These are phyloP conservation scores for Saccharomycopsis hybrid DNA, from an alignment of 1,139 yeast species.

Conservation along the genomic window DNA sequence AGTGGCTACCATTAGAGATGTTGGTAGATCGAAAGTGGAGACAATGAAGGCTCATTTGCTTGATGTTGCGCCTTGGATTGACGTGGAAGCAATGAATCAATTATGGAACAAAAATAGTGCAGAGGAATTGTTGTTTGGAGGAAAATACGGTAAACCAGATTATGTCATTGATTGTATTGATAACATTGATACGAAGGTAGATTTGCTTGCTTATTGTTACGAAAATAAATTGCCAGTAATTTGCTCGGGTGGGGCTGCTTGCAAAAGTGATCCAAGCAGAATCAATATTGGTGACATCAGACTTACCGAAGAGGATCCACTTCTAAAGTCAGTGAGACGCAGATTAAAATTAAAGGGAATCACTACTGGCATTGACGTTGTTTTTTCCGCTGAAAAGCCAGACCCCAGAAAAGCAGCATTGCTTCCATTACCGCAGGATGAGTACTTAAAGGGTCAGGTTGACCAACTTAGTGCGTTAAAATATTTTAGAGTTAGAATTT, in stretches of 20 bases:
- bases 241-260: constrained; percentile 95
- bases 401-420: constrained; percentile 88
- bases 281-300: constrained; percentile 74
- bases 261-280: constrained; percentile 81
- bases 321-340: constrained; percentile 83
- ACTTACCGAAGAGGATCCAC: constrained; percentile 83
- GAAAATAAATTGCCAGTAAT: constrained; percentile 54
- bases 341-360: constrained; percentile 77
- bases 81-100: constrained; percentile 68
- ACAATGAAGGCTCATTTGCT: constrained; percentile 60
- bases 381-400: constrained; percentile 92
- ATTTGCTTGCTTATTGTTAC: constrained; percentile 68
- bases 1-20: constrained; percentile 81
- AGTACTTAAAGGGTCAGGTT: constrained; percentile 72
- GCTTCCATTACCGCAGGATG: constrained; percentile 76
- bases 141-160: constrained; percentile 45
- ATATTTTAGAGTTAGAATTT: constrained; percentile 85
- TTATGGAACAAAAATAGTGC: constrained; percentile 69
- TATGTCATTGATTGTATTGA: constrained; percentile 92
- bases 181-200: constrained; percentile 91
- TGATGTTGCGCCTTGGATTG: constrained; percentile 86
- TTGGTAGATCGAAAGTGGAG: constrained; percentile 83
- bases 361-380: constrained; percentile 73
- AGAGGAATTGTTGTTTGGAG: constrained; percentile 48
- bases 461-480: constrained; percentile 81